A percentile compares a stretch with the other conserved stretches of the same genome.
phyloP scores from a whole-genome alignment of 1,284 basidiomycete genomes.

The Vanrija humicola region DNA sequence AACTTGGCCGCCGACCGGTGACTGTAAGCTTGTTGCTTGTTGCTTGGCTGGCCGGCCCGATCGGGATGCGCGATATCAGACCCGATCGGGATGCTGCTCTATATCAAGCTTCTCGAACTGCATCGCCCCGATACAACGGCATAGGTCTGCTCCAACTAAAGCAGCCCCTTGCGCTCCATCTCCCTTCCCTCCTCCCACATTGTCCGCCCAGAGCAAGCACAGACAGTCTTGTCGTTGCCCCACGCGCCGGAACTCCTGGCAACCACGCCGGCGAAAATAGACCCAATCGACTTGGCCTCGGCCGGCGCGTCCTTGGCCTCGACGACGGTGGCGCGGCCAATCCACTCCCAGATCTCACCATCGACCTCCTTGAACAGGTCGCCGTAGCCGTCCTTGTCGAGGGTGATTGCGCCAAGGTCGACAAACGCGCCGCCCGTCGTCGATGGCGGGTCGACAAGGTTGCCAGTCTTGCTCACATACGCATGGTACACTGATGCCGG shows the following conservation, averaged over 20 bases:
- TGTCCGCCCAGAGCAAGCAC: constrained; percentile 49
- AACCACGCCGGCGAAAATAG: constrained; percentile 49
- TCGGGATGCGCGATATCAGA: too few relatives aligned
- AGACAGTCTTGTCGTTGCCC: constrained; percentile 52
- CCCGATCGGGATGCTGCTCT: too few relatives aligned
- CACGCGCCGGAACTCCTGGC: constrained; percentile 48
- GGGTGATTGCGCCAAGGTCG: constrained; percentile 35
- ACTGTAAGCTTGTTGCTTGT: too few relatives aligned
- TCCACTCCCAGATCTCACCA: constrained; percentile 49
- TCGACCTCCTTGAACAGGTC: constrained; percentile 49
- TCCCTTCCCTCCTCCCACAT: constrained; percentile 51
- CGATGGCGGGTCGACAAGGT: constrained; percentile 44
- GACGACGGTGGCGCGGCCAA: constrained; percentile 49
- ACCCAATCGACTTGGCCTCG: background rate
- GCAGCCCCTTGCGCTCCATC: constrained; percentile 40
- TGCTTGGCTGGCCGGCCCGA: too few relatives aligned
- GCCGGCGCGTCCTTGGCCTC: constrained; percentile 17
- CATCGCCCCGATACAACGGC: background rate
- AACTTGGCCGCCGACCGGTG: too few relatives aligned
- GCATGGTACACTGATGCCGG: background rate
- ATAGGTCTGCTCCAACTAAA: background rate
- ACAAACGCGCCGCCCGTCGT: constrained; percentile 41
- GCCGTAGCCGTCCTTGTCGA: constrained; percentile 48
- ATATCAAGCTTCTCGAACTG: too few relatives aligned
- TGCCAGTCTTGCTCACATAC: constrained; percentile 46